Base-by-base conservation (phyloP, 345 rosid genomes). In the Populus tremula region DNA sequence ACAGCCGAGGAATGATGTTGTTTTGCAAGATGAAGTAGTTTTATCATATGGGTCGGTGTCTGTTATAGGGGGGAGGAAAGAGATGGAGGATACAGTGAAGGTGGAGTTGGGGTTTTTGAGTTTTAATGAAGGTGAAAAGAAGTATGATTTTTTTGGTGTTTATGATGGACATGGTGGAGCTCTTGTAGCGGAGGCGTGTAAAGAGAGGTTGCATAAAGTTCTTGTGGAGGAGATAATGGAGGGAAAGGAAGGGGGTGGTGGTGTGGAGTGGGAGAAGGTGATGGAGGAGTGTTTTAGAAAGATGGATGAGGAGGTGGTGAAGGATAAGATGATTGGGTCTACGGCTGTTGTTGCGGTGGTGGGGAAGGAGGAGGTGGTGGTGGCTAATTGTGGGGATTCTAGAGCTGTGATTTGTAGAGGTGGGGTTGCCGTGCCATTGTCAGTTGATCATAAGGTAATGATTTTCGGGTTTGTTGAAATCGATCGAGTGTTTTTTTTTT, bases 111-210 rank as follows among this genome's bases (percentile, higher is more conserved):
- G 90, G 27, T 87, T 88, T 45, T 56, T 73, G 78, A 71, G 29
- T 1, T n/a, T 59, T 59, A 77, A 74, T 69, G 77, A 77, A 21
- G 80, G 74, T 0, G 83, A 67, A 20, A 67, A 45, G 56, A 59
- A 23, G 64, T 91, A 78, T 33, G 91, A 89, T 56, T 91, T 87
- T 74, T 91, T 80, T 27, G 92, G 90, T 39, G 92, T 91, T 13
- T 91, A 85, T 21, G 95, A 91, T 71, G 95, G 95, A 17, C 91
- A 91, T 82, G 95, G 95, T 9, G 95, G 95, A 13, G 49, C 89
- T 6, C 75, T 77, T 39, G 95, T 91, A 83, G 91, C 93, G 70
- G 89, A 85, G 77, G 92, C 83, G 18, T 91, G 95, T 9, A 77
- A 72, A 64, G 89, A 89, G 84, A 71, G 90, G 80, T n/a, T 91